A percentile compares a stretch with the other conserved stretches of the same genome.
Evolutionary conservation across 495 filamentous ascomycete genomes (phyloP).

Genomic region (Hypoxylon rickii): DNA sequence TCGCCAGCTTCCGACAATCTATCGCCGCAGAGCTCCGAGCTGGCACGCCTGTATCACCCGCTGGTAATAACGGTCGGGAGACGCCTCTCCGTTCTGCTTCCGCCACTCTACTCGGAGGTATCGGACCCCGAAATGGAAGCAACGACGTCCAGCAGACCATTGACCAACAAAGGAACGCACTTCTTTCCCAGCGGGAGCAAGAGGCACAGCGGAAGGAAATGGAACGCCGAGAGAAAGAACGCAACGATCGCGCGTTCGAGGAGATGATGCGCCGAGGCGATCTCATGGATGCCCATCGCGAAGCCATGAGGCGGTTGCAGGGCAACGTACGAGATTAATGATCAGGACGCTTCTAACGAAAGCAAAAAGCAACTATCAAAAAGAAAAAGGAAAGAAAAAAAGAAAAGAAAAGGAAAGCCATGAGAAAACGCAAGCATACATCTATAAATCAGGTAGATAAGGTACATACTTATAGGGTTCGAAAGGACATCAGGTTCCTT

Average conservation of each 20-base stretch:
- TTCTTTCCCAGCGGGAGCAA: constrained; percentile 52
- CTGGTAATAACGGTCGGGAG: constrained; percentile 42
- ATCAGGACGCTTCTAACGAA: too few relatives aligned
- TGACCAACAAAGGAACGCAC: constrained; percentile 48
- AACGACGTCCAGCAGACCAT: constrained; percentile 42
- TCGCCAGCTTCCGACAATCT: constrained; percentile 78
- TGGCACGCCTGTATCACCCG: constrained; percentile 45
- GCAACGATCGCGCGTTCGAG: constrained; percentile 63
- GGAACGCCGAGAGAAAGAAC: constrained; percentile 49
- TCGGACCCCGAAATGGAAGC: constrained; percentile 31
- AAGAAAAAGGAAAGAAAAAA: not conserved
- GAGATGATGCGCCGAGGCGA: constrained; percentile 76
- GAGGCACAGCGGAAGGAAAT: constrained; percentile 51
- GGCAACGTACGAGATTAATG: constrained; percentile 61
- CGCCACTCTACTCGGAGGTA: constrained; percentile 19
- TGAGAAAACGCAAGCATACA: constrained; percentile 6
- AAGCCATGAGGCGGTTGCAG: constrained; percentile 85
- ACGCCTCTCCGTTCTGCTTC: constrained; percentile 49
- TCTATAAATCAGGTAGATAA: constrained; percentile 14
- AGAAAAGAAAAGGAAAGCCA: not conserved
- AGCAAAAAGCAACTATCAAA: too few relatives aligned
- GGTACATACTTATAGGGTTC: too few relatives aligned
- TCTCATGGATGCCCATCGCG: constrained; percentile 76
- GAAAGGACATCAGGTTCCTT: too few relatives aligned
- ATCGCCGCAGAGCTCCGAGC: constrained; percentile 65